Evolutionary conservation across 1,284 basidiomycete species (phyloP), one percentile per base, ranked within the genome.

Genomic region (Irpex lacteus): DNA sequence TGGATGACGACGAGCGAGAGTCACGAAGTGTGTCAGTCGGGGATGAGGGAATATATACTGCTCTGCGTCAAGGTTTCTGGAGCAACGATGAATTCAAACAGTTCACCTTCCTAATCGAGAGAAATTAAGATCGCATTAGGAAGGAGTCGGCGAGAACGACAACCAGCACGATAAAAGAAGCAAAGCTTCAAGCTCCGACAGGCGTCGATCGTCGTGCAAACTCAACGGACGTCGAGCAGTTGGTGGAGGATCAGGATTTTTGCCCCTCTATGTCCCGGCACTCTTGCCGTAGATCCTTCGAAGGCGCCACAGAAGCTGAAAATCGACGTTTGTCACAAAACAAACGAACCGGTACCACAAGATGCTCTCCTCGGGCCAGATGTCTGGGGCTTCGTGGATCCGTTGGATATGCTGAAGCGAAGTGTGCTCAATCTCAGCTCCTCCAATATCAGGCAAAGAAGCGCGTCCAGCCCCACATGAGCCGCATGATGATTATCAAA

Each of bases 31-130:
- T 54, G 59, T 49, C 18, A 56, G 47, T 62, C 58, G 59, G 63
- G 9, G 63, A 60, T 54, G 59, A 64, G 59, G 18, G 40, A 7
- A 50, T 67, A 71, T 75, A 73, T 75, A 73, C 60, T 71, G 40
- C 15, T 66, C 56, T 19, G 3, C 21, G 44, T n/a, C 11, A 8
- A 36, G 15, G 54, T 64, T 38, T 36, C 37, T 37, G 56, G 62
- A 7, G 59, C 36, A 47, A 52, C 3, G 59, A 60, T 60, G 52
- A 63, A 60, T 62, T 56, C 54, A 18, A 56, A 56, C 54, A 56
- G 26, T 59, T 37, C 37, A 65, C 54, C 50, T 68, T 26, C 67
- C 64, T 47, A 21, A 38, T 65, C 13, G 4, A 55, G 67, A 56
- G 34, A 44, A 38, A 60, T 49, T 61, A 32, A 60, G 58, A 15